Percentiles rank a stretch among this genome's conserved stretches.
Conservation (phyloP, 179 eudicot genomes). For the Spinacia oleracea region DNA sequence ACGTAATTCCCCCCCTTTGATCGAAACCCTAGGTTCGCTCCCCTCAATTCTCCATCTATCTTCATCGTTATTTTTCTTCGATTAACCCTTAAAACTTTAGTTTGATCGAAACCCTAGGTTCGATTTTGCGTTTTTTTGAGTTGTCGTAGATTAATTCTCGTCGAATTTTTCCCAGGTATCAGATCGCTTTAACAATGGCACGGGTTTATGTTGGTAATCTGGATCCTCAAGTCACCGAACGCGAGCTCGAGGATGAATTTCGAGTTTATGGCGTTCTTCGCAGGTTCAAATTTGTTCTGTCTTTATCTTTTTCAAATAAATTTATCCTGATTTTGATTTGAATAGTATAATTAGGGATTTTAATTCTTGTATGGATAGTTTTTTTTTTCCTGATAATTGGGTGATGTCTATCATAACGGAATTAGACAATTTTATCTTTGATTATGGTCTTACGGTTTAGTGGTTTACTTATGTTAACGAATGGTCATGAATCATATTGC, state of each 20-base stretch:
- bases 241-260: constrained; percentile 86
- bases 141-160: too few species aligned
- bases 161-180: neutral
- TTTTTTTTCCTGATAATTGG: neutral
- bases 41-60: neutral
- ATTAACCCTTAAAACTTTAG: neutral
- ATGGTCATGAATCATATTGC: constrained; percentile 32
- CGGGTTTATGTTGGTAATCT: constrained; percentile 77
- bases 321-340: neutral
- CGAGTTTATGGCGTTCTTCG: constrained; percentile 75
- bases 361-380: too few species aligned
- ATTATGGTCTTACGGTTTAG: too few species aligned
- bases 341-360: too few species aligned
- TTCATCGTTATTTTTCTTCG: neutral
- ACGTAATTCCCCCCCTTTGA: neutral
- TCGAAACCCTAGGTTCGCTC: constrained; percentile 10
- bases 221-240: constrained; percentile 68
- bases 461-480: neutral
- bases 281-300: constrained; percentile 40
- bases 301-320: neutral
- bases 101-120: too few species aligned
- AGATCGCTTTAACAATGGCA: constrained; percentile 39
- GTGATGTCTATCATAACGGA: neutral
- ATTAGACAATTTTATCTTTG: neutral
- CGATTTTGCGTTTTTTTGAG: too few species aligned